Evolutionary conservation across 148 eudicot genomes (phyloP), one percentile per base, ranked within the genome.

Genomic region (Nyssa sinensis): DNA sequence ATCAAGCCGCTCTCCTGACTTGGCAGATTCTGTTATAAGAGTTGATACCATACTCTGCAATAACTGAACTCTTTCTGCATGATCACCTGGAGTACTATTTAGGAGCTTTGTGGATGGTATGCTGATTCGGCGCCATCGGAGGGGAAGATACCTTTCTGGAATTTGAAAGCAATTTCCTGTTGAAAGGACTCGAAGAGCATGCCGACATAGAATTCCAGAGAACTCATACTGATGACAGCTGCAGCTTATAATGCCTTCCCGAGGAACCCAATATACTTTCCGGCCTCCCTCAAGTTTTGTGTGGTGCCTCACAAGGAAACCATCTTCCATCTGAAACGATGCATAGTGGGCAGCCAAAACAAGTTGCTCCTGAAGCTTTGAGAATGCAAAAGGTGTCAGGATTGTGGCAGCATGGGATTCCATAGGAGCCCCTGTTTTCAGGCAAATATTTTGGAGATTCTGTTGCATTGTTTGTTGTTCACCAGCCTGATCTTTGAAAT

Each of bases 401-500:
- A 92, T 72, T 61, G 88, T 55, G 64, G 98, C 89, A 1, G 98
- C 97, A 77, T 94, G 98, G 51, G 98, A 87, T 83, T 94, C 98
- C 98, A 92, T 94, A 17, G 98, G 97, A 7, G 96, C 93, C 19
- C 96, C 97, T 6, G 98, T 94, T 83, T 90, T 94, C 49, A 94
- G 79, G 88, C 88, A 87, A 41, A 94, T 92, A 79, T 92, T 94
- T 84, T 94, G 98, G 33, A 94, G 80, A 67, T 90, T 92, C 72
- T 94, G 97, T 82, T 92, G 97, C 98, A 90, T 94, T 28, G 86
- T 92, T 80, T 86, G 98, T 58, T 92, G 98, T 72, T 92, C 98
- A 60, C 98, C 97, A 9, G 97, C 87, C 74, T 94, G 97, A 80
- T 94, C 98, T 80, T 85, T 92, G 60, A 88, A 94, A 75, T 94